Evolutionary conservation across 192 early-diverging fungal species (phyloP).

Genomic region (Umbelopsis sp.): DNA sequence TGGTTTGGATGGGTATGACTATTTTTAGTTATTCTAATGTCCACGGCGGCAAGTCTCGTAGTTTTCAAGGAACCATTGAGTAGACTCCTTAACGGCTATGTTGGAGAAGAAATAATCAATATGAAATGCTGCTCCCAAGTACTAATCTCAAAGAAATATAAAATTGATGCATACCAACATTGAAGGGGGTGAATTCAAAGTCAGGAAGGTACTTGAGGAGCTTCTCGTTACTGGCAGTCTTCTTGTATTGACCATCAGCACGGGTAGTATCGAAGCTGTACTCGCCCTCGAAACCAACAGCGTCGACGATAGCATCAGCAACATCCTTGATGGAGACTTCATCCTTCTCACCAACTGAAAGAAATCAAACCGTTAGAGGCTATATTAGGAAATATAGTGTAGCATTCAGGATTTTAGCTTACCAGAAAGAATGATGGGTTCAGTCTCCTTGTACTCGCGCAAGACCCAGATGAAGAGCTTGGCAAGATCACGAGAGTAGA

Average conservation of each 20-base stretch:
- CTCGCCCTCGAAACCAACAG: constrained; percentile 66
- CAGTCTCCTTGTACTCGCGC: constrained; percentile 77
- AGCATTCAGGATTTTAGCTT: constrained; percentile 9
- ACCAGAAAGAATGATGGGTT: constrained; percentile 84
- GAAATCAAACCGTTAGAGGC: too few species aligned
- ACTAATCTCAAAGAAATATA: too few species aligned
- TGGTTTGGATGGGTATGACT: constrained; percentile 11
- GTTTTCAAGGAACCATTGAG: constrained; percentile 76
- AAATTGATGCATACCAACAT: constrained; percentile 49
- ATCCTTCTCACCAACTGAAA: constrained; percentile 72
- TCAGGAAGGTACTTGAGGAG: constrained; percentile 67
- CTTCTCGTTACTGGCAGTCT: constrained; percentile 85
- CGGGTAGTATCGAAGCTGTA: constrained; percentile 71
- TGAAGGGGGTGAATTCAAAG: constrained; percentile 80
- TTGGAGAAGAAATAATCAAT: not conserved
- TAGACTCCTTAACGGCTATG: constrained; percentile 65
- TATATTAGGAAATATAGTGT: not conserved
- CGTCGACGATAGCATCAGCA: constrained; percentile 73
- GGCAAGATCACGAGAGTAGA: constrained; percentile 80
- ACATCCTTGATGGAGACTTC: constrained; percentile 80
- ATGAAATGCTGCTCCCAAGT: not conserved
- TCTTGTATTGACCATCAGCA: constrained; percentile 83
- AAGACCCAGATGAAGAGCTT: constrained; percentile 82
- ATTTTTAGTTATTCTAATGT: constrained; percentile 8
- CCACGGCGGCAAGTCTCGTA: constrained; percentile 63